Evolutionary conservation across 75 land plant species (phyloP).

Genomic region (Pinus taeda): DNA sequence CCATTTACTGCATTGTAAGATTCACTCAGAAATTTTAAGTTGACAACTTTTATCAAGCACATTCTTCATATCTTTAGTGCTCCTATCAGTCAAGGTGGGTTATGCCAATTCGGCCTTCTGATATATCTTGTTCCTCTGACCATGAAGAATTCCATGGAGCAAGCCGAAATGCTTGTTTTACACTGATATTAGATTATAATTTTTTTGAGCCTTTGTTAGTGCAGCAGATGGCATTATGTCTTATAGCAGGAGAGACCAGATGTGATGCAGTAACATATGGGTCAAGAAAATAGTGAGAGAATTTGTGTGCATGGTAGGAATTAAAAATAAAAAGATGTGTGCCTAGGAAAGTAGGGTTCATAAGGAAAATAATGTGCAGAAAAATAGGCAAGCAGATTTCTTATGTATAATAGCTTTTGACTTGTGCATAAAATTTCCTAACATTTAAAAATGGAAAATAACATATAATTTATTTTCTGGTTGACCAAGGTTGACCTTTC

Average conservation of each 20-base stretch:
- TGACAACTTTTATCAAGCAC: background rate
- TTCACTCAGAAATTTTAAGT: too few relatives aligned
- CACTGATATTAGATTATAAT: background rate
- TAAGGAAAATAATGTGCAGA: too few relatives aligned
- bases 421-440: too few relatives aligned
- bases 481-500: too few relatives aligned
- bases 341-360: too few relatives aligned
- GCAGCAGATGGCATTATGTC: background rate
- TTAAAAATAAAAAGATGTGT: too few relatives aligned
- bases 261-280: background rate
- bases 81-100: background rate
- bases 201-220: background rate
- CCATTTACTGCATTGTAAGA: background rate
- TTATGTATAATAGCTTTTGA: too few relatives aligned
- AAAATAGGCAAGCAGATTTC: too few relatives aligned
- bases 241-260: background rate
- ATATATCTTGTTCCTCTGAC: background rate
- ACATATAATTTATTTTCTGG: too few relatives aligned
- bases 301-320: too few relatives aligned
- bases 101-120: background rate
- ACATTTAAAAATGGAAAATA: too few relatives aligned
- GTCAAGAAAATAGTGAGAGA: background rate
- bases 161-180: background rate
- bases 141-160: background rate
- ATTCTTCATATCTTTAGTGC: background rate